Percentiles rank a stretch among this genome's conserved stretches.
Evolutionary conservation across 192 early-diverging fungal species (phyloP).

Genomic region (Coemansia sp.): DNA sequence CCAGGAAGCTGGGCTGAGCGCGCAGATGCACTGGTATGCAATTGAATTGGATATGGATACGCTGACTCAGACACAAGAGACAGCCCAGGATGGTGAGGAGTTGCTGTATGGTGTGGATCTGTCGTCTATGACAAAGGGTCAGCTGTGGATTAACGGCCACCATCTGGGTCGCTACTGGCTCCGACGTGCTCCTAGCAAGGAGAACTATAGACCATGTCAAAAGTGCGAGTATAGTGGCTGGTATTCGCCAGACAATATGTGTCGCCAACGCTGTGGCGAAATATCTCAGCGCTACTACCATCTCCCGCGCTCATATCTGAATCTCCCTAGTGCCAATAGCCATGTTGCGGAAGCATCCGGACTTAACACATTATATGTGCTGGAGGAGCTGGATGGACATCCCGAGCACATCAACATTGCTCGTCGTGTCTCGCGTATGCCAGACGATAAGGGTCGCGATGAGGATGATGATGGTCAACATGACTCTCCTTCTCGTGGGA

Average conservation of each 20-base stretch:
- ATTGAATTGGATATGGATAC: conserved; percentile 21
- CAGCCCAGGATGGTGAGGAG: not conserved
- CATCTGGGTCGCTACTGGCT: conserved; percentile 52
- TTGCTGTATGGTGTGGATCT: conserved; percentile 32
- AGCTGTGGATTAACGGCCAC: conserved; percentile 43
- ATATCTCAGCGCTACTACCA: conserved; percentile 51
- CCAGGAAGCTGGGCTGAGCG: not conserved
- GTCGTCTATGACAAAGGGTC: conserved; percentile 51
- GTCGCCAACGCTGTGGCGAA: conserved; percentile 37
- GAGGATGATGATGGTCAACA: not conserved
- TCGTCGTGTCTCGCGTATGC: conserved; percentile 14
- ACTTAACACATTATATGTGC: conserved; percentile 17
- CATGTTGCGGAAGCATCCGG: not conserved
- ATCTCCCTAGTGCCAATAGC: not conserved
- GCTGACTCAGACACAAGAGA: conserved; percentile 8
- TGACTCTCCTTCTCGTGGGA: no score
- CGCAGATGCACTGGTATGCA: conserved; percentile 31
- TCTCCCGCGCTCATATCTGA: conserved; percentile 35
- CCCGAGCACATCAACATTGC: conserved; percentile 30
- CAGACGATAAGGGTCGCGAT: not conserved
- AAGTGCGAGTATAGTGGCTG: conserved; percentile 31
- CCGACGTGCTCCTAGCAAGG: conserved; percentile 19
- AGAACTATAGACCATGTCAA: conserved; percentile 22
- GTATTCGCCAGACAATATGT: conserved; percentile 37
- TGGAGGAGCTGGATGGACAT: conserved; percentile 40